Evolutionary conservation across 2,329 filamentous ascomycete species (phyloP).

Genomic region (Byssothecium circinans): DNA sequence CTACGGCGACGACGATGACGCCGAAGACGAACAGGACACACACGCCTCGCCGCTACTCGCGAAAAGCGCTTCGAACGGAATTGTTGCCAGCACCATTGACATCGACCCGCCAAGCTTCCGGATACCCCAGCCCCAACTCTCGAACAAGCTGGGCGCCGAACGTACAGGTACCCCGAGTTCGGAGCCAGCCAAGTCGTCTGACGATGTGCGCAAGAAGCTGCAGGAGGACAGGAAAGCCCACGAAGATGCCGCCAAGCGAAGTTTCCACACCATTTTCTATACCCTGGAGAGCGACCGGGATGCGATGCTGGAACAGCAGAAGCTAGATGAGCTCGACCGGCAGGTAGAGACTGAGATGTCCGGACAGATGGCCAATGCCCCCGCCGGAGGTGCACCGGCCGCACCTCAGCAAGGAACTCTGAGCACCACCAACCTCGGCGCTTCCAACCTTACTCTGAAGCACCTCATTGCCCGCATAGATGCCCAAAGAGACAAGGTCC

Average conservation of each 20-base stretch:
- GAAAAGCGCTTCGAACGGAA: conserved; percentile 56
- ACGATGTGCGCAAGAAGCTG: conserved; percentile 89
- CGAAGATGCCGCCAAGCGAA: conserved; percentile 84
- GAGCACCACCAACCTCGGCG: conserved; percentile 90
- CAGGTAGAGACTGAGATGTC: conserved; percentile 96
- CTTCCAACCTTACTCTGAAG: conserved; percentile 93
- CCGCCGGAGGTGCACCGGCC: conserved; percentile 54
- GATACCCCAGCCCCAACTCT: conserved; percentile 68
- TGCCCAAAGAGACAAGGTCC: conserved; percentile 84
- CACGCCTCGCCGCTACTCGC: conserved; percentile 53
- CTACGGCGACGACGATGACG: conserved; percentile 77
- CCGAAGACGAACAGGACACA: conserved; percentile 50
- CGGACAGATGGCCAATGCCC: conserved; percentile 50
- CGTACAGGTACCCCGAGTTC: conserved; percentile 57
- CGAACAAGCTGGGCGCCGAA: conserved; percentile 64
- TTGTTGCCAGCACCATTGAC: conserved; percentile 58
- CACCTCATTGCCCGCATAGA: conserved; percentile 96
- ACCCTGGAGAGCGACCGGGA: conserved; percentile 93
- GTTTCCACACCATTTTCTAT: conserved; percentile 92
- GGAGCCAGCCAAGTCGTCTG: conserved; percentile 68
- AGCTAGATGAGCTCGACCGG: conserved; percentile 93
- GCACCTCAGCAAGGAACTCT: conserved; percentile 80
- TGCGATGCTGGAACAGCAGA: conserved; percentile 97
- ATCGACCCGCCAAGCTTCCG: conserved; percentile 67
- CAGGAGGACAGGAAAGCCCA: conserved; percentile 90